Evolutionary conservation across 2,329 filamentous ascomycete genomes (phyloP).

Genomic region (Venturiaceae sp.): DNA sequence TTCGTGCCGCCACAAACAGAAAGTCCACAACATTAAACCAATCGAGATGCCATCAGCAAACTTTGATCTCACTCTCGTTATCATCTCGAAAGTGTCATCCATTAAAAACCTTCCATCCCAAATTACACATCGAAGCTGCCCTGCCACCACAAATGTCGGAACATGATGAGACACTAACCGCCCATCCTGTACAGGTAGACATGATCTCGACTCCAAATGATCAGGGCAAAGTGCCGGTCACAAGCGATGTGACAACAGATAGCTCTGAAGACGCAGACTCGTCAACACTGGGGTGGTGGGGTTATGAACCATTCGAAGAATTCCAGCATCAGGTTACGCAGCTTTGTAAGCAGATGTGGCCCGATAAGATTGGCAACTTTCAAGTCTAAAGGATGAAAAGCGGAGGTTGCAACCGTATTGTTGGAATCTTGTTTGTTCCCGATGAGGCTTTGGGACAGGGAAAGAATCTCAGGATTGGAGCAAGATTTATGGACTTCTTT

Average conservation of each 20-base stretch:
- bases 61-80: no score
- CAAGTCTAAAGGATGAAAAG: neutral
- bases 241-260: neutral
- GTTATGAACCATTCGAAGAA: neutral
- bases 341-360: neutral
- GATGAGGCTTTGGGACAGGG: neutral
- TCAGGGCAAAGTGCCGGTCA: neutral
- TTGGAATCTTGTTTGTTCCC: neutral
- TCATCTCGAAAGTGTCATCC: neutral
- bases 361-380: neutral
- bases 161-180: no score
- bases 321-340: neutral
- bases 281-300: neutral
- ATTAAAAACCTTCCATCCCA: neutral
- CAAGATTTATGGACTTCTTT: no score
- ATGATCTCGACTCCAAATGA: neutral
- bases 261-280: neutral
- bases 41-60: no score
- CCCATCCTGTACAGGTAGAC: no score
- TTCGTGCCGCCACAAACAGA: no score
- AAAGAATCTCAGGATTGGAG: neutral
- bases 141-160: neutral
- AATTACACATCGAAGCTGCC: neutral
- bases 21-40: no score
- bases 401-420: neutral